Conservation (phyloP, 2,329 filamentous ascomycete genomes). For the Monilinia vaccinii-corymbosi region DNA sequence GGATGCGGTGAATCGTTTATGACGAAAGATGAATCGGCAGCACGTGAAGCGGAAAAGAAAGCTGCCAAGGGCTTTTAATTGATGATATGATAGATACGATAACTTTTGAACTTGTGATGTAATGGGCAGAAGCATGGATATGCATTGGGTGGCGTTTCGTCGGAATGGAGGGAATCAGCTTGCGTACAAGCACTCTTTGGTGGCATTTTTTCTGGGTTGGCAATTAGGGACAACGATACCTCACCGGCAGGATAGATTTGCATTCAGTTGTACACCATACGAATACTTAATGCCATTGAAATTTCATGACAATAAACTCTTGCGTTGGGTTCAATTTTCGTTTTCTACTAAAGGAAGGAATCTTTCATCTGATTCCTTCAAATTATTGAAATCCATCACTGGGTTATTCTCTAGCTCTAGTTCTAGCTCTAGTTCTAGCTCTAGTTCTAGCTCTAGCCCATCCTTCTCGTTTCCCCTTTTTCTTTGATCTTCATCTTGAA, state of each 20-base stretch:
- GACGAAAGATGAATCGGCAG: conserved; percentile 37
- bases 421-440: no score
- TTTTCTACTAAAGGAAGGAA: no score
- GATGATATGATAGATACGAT: conserved; percentile 24
- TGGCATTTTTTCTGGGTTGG: neutral
- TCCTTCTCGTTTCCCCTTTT: no score
- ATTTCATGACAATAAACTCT: no score
- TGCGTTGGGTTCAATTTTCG: no score
- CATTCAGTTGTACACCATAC: conserved; percentile 2
- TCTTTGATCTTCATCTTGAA: no score
- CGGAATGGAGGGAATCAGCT: neutral
- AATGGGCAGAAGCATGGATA: conserved; percentile 17
- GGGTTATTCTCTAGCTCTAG: no score
- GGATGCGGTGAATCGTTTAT: conserved; percentile 96
- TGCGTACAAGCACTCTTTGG: neutral
- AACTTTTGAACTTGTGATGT: conserved; percentile 11
- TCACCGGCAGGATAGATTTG: conserved; percentile 6
- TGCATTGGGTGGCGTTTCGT: conserved; percentile 27
- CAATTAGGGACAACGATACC: neutral
- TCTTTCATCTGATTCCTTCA: no score
- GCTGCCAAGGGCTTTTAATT: neutral
- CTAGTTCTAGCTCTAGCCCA: no score
- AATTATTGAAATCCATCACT: no score
- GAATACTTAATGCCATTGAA: neutral
- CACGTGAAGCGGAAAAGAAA: conserved; percentile 2